phyloP scores from a whole-genome alignment of 2,329 filamentous ascomycete species.

The Neophaeococcomyces aloes region DNA sequence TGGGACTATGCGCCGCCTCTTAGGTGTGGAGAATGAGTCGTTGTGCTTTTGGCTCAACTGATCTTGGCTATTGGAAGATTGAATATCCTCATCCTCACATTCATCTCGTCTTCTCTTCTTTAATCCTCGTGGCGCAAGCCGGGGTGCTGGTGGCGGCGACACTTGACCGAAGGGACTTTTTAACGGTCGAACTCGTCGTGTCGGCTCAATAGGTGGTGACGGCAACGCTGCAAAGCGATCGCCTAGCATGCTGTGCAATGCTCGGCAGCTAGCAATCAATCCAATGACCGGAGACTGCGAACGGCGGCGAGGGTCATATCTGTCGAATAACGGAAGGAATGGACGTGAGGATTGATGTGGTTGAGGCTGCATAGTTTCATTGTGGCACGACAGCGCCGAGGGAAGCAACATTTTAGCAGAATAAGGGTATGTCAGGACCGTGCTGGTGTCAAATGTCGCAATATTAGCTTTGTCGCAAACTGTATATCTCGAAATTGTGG shows the following conservation, averaged over 20 bases:
- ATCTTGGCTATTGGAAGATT: conserved; percentile 13
- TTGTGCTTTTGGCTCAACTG: conserved; percentile 14
- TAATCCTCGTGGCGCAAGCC: conserved; percentile 22
- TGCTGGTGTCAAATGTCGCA: not conserved
- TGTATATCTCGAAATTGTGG: not conserved
- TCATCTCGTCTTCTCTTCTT: conserved; percentile 31
- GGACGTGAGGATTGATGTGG: conserved; percentile 13
- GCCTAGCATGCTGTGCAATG: conserved; percentile 21
- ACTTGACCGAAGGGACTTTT: conserved; percentile 19
- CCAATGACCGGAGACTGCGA: conserved; percentile 23
- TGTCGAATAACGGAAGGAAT: conserved; percentile 26
- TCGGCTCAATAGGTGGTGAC: conserved; percentile 15
- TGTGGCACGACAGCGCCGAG: conserved; percentile 36
- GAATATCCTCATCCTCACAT: conserved; percentile 22
- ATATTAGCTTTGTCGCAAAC: not conserved
- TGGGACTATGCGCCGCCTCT: conserved; percentile 33
- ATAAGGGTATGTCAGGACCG: conserved; percentile 12
- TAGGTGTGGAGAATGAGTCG: conserved; percentile 29
- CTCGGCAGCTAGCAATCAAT: conserved; percentile 22
- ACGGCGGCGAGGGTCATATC: conserved; percentile 16
- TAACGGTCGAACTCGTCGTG: conserved; percentile 24
- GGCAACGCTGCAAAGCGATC: conserved; percentile 13
- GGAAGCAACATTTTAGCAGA: conserved; percentile 31
- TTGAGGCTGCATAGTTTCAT: conserved; percentile 25
- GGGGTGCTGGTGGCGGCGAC: conserved; percentile 21